Percentiles rank a stretch among this genome's conserved stretches.
Evolutionary conservation across 1,139 yeast species (phyloP).

Genomic region (Yamadazyma epiphylla): DNA sequence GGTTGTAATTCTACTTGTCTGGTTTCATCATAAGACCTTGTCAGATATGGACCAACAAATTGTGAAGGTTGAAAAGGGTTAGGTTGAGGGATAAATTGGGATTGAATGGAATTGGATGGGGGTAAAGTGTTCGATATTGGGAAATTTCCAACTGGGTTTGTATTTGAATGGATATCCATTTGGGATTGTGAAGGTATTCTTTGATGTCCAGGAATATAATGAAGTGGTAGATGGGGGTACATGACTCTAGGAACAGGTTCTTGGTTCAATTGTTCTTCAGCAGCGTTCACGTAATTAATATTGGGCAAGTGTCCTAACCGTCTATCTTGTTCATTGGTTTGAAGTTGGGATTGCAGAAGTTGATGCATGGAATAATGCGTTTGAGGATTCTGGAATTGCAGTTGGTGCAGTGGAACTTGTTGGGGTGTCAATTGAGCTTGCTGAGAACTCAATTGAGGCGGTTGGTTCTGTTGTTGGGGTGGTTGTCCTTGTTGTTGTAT

Average conservation of each 20-base stretch:
- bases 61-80: not conserved
- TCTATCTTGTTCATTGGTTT: too few species aligned
- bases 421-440: not conserved
- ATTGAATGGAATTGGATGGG: too few species aligned
- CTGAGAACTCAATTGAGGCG: not conserved
- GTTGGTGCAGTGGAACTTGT: not conserved
- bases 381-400: not conserved
- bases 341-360: not conserved
- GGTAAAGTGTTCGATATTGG: too few species aligned
- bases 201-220: too few species aligned
- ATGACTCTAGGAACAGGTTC: not conserved
- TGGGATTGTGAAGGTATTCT: not conserved
- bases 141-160: too few species aligned
- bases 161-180: not conserved
- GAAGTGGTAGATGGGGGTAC: not conserved
- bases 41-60: constrained; percentile 8
- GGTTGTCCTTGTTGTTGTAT: constrained; percentile 3
- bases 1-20: too few species aligned
- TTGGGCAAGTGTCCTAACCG: too few species aligned
- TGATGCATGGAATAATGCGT: too few species aligned
- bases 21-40: constrained; percentile 7
- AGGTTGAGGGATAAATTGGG: too few species aligned
- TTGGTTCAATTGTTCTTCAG: not conserved
- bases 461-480: constrained; percentile 6
- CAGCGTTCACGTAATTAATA: too few species aligned